Conservation (phyloP, 352 stramenopile species). For the Phytophthora citrophthora region DNA sequence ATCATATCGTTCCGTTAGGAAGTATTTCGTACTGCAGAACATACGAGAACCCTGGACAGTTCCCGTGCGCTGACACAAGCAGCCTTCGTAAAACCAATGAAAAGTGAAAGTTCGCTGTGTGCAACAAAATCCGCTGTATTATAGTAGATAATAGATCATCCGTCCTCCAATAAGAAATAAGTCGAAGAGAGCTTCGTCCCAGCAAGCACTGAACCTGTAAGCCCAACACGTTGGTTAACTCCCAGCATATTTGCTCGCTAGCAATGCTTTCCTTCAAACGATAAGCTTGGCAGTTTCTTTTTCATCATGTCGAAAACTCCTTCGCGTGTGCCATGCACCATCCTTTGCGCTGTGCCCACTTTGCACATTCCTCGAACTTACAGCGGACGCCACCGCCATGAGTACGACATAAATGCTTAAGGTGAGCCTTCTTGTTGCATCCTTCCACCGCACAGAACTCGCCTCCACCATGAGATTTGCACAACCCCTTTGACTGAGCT, state of each 20-base stretch:
- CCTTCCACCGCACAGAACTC: slow-evolving; percentile 84
- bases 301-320: slow-evolving; percentile 57
- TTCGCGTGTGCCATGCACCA: slow-evolving; percentile 92
- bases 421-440: slow-evolving; percentile 87
- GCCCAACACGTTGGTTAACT: slow-evolving; percentile 1
- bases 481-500: slow-evolving; percentile 87
- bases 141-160: slow-evolving; percentile 32
- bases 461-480: slow-evolving; percentile 84
- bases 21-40: too few relatives aligned
- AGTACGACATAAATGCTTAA: slow-evolving; percentile 87
- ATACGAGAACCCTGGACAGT: too few relatives aligned
- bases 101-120: too few relatives aligned
- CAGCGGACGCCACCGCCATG: slow-evolving; percentile 86
- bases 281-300: slow-evolving; percentile 15
- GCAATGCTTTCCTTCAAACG: slow-evolving; percentile 1
- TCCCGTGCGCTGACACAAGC: too few relatives aligned
- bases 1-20: too few relatives aligned
- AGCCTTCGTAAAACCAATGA: too few relatives aligned
- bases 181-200: slow-evolving; percentile 8
- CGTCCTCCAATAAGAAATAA: slow-evolving; percentile 40
- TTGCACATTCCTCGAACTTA: slow-evolving; percentile 80
- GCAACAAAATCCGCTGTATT: slow-evolving; percentile 1
- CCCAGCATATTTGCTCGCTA: neutral
- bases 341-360: slow-evolving; percentile 88
- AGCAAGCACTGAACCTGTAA: neutral